Percentiles rank a stretch among this genome's conserved stretches.
Evolutionary conservation across 148 eudicot species (phyloP).

Genomic region (Cornus suecica): DNA sequence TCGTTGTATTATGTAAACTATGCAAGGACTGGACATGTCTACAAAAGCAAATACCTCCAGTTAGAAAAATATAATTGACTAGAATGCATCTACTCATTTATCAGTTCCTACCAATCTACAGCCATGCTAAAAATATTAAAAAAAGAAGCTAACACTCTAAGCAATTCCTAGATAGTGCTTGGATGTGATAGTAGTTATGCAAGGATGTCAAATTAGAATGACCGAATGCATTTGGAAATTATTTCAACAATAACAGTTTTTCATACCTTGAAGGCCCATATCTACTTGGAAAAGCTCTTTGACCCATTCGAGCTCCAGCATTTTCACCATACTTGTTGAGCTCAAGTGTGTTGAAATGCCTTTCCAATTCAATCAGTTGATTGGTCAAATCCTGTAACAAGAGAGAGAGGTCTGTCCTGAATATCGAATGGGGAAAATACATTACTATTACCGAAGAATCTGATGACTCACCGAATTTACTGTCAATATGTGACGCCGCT

Average conservation of each 20-base stretch:
- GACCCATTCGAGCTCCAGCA: slow-evolving; percentile 32
- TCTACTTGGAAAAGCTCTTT: slow-evolving; percentile 38
- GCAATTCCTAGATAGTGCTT: not conserved
- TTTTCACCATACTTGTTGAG: slow-evolving; percentile 67
- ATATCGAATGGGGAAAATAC: not conserved
- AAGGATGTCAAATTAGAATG: slow-evolving; percentile 5
- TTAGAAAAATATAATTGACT: slow-evolving; percentile 4
- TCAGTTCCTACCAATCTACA: not conserved
- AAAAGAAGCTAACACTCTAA: not conserved
- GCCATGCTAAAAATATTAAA: not conserved
- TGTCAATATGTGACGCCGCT: slow-evolving; percentile 49
- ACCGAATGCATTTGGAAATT: not conserved
- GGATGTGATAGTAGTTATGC: not conserved
- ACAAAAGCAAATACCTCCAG: slow-evolving; percentile 20
- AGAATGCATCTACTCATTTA: not conserved
- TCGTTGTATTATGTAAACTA: slow-evolving; percentile 63
- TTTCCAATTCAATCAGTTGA: slow-evolving; percentile 74
- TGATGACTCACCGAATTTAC: slow-evolving; percentile 56
- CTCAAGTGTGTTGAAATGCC: slow-evolving; percentile 85
- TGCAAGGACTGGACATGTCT: slow-evolving; percentile 69
- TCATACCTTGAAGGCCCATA: slow-evolving; percentile 63
- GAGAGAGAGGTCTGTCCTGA: slow-evolving; percentile 2
- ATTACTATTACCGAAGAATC: not conserved
- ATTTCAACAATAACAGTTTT: slow-evolving; percentile 3
- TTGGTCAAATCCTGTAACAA: slow-evolving; percentile 61